Evolutionary conservation across 805 yeast genomes (phyloP).

Genomic region (Starmerella floris): DNA sequence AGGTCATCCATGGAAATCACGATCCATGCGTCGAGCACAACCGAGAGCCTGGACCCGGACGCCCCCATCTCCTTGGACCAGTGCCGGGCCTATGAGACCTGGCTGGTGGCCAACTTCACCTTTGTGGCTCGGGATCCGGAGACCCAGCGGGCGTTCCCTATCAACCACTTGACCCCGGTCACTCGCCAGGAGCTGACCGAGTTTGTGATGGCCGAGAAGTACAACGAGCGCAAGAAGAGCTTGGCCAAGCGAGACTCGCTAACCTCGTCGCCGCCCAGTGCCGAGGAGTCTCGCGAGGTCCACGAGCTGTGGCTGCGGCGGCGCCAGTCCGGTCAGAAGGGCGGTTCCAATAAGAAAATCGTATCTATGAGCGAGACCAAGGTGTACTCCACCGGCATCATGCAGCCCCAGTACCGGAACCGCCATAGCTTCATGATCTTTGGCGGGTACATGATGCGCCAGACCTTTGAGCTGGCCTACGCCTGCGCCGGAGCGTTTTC

Average conservation of each 20-base stretch:
- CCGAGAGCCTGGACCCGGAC: constrained; percentile 4
- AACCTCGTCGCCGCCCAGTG: constrained; percentile 58
- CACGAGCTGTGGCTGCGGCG: constrained; percentile 51
- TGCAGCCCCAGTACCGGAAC: constrained; percentile 95
- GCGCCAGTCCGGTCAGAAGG: not conserved
- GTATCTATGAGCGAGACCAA: constrained; percentile 59
- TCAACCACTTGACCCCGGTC: constrained; percentile 65
- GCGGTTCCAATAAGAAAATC: constrained; percentile 34
- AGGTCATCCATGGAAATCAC: constrained; percentile 90
- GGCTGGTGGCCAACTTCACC: constrained; percentile 81
- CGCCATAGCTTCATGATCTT: constrained; percentile 88
- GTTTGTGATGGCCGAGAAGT: constrained; percentile 77
- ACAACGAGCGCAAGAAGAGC: constrained; percentile 72
- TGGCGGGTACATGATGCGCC: constrained; percentile 88
- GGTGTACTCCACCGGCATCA: constrained; percentile 63
- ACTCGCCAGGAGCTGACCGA: constrained; percentile 68
- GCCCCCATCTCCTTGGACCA: constrained; percentile 41
- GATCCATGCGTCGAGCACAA: constrained; percentile 69
- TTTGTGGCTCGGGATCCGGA: constrained; percentile 91
- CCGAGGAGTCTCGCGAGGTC: constrained; percentile 57
- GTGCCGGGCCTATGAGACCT: constrained; percentile 53
- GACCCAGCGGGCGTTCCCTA: constrained; percentile 79
- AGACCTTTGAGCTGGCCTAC: constrained; percentile 85
- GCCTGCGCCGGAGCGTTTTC: constrained; percentile 85
- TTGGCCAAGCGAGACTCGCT: constrained; percentile 54